These are phyloP conservation scores for Fagopyrum tataricum DNA, from an alignment of 148 eudicot species.

Conservation along the genomic window DNA sequence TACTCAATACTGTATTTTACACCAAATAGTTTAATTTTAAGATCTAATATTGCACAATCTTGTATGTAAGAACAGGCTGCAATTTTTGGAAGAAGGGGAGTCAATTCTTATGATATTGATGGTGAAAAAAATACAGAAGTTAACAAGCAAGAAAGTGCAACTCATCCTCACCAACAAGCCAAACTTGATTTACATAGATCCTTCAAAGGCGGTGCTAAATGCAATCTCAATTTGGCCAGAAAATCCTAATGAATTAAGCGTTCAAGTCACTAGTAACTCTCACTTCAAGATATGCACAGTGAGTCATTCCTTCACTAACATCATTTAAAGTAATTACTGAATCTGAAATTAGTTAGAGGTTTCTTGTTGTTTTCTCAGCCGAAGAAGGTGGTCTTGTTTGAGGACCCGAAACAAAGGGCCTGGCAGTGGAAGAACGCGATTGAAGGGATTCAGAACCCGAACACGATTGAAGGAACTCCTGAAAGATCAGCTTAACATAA, in stretches of 20 bases:
- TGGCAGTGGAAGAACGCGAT: slow-evolving; percentile 91
- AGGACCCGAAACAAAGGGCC: slow-evolving; percentile 93
- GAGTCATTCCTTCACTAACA: slow-evolving; percentile 21
- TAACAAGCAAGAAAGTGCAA: slow-evolving; percentile 92
- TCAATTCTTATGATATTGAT: slow-evolving; percentile 90
- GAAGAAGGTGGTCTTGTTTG: slow-evolving; percentile 73
- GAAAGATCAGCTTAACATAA: not conserved
- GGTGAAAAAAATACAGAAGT: slow-evolving; percentile 90
- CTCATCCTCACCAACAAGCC: slow-evolving; percentile 97
- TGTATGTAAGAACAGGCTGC: slow-evolving; percentile 48
- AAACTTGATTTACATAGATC: slow-evolving; percentile 79
- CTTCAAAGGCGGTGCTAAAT: slow-evolving; percentile 67
- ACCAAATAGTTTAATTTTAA: too few relatives aligned
- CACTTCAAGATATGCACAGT: slow-evolving; percentile 84
- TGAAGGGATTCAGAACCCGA: slow-evolving; percentile 62
- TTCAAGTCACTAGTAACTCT: slow-evolving; percentile 80
- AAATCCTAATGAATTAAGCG: slow-evolving; percentile 67
- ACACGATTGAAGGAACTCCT: not conserved
- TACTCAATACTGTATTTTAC: too few relatives aligned
- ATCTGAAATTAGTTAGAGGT: too few relatives aligned
- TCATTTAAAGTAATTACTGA: too few relatives aligned
- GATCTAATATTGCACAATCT: not conserved
- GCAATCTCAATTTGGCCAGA: slow-evolving; percentile 84
- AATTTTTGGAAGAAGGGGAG: slow-evolving; percentile 86
- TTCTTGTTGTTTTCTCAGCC: slow-evolving; percentile 43